Conservation (phyloP, 768 basidiomycete genomes). For the Boletus subparvulus region DNA sequence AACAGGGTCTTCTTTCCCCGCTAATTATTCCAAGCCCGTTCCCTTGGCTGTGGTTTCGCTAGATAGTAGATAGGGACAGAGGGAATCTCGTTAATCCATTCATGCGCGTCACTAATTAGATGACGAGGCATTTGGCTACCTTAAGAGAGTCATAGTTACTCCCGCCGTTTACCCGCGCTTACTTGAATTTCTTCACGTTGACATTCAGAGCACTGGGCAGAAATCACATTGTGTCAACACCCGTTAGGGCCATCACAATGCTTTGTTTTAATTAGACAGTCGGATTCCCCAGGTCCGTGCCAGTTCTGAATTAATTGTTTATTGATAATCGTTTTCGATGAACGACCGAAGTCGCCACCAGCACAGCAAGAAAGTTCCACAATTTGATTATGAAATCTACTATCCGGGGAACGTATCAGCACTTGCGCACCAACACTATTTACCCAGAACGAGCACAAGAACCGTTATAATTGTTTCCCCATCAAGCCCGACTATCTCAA, state of each 20-base stretch:
- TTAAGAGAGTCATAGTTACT: conserved; percentile 72
- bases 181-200: conserved; percentile 76
- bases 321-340: too few species aligned
- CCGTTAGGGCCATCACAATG: too few species aligned
- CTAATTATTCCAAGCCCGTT: conserved; percentile 36
- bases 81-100: conserved; percentile 28
- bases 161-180: conserved; percentile 58
- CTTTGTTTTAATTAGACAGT: conserved; percentile 77
- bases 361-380: too few species aligned
- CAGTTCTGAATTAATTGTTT: conserved; percentile 74
- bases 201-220: conserved; percentile 83
- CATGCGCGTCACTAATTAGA: neutral
- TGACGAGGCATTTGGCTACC: conserved; percentile 73
- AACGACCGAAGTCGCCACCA: too few species aligned
- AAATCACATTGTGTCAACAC: conserved; percentile 77
- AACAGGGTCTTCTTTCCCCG: conserved; percentile 82
- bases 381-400: too few species aligned
- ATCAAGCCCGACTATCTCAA: conserved; percentile 44
- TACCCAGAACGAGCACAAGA: too few species aligned
- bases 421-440: too few species aligned
- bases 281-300: conserved; percentile 81
- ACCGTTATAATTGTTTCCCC: too few species aligned
- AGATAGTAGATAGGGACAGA: conserved; percentile 15
- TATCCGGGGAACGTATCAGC: too few species aligned
- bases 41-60: conserved; percentile 44